Evolutionary conservation across 805 yeast genomes (phyloP), one percentile per base, ranked within the genome.

Genomic region (Kockiozyma suomiensis): DNA sequence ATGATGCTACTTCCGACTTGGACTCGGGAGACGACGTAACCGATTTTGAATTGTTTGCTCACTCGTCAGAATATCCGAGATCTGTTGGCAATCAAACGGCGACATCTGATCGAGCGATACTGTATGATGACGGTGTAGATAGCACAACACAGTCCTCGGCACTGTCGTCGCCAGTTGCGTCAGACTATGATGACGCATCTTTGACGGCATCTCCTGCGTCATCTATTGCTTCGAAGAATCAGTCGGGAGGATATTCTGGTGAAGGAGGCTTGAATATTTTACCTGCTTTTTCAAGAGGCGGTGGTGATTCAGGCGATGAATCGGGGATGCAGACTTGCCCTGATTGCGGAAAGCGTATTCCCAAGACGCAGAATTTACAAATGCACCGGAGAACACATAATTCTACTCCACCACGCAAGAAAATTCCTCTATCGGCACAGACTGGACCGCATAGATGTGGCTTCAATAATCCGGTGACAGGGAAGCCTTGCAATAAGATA

Each of bases 401-500:
- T 32, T 33, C 50, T 19, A 54, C 62, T 5, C 63, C 63, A 26
- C 62, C 63, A 1, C 42, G 64, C n/a, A 62, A 62, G 56, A 62
- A 60, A 33, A 10, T 62, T 19, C 66, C 66, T 8, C 50, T 62
- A 8, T 56, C 66, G 19, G 64, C 65, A 6, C 64, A 61, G 33
- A 52, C 64, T 10, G 67, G 65, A 15, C 67, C 65, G 17, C 77
- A 86, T 66, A 79, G 82, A 62, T 87, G 92, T 71, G 77, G 75
- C 56, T 76, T 85, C 72, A 73, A 80, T 8, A 84, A 84, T 67
- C 87, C 89, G 3, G 71, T 81, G 28, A 83, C 88, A 0, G 85
- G 87, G 17, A 71, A 77, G 62, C 82, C 83, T 25, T 90, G 97
- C 74, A 76, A 81, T 67, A 88, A 88, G 75, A 85, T 85, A 69